phyloP scores from a whole-genome alignment of 352 stramenopile species.

The Globisporangium emineosum region DNA sequence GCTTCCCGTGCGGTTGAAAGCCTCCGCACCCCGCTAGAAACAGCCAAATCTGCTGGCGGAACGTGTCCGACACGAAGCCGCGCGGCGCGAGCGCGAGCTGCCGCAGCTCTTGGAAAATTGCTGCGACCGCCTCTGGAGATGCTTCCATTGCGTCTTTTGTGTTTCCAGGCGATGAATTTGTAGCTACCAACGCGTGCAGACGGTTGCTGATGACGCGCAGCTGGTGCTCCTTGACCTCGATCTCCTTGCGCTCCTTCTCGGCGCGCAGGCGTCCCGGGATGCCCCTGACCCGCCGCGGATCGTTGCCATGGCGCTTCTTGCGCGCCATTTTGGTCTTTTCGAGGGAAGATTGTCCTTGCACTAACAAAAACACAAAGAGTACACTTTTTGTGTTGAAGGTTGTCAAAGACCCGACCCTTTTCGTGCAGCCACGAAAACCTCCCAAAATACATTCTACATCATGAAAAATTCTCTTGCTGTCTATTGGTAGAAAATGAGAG shows the following conservation, averaged over 20 bases:
- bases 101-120: conserved; percentile 51
- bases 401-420: no score
- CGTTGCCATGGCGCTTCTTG: conserved; percentile 32
- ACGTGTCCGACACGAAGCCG: conserved; percentile 54
- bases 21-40: conserved; percentile 38
- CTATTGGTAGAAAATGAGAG: no score
- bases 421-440: no score
- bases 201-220: conserved; percentile 31
- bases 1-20: conserved; percentile 14
- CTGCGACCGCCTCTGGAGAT: conserved; percentile 2
- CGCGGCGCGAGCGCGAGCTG: conserved; percentile 49
- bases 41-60: conserved; percentile 61
- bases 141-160: conserved; percentile 14
- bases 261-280: conserved; percentile 27
- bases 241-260: conserved; percentile 37
- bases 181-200: conserved; percentile 24
- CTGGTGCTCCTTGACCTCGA: conserved; percentile 53
- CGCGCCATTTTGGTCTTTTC: conserved; percentile 21
- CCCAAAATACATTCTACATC: no score
- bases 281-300: conserved; percentile 29
- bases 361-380: no score
- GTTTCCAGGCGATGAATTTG: not conserved
- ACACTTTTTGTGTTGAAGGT: no score
- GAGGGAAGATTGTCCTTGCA: not conserved
- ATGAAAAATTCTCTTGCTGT: no score